phyloP scores from a whole-genome alignment of 2,329 filamentous ascomycete genomes.

The Colletotrichum paranaense region DNA sequence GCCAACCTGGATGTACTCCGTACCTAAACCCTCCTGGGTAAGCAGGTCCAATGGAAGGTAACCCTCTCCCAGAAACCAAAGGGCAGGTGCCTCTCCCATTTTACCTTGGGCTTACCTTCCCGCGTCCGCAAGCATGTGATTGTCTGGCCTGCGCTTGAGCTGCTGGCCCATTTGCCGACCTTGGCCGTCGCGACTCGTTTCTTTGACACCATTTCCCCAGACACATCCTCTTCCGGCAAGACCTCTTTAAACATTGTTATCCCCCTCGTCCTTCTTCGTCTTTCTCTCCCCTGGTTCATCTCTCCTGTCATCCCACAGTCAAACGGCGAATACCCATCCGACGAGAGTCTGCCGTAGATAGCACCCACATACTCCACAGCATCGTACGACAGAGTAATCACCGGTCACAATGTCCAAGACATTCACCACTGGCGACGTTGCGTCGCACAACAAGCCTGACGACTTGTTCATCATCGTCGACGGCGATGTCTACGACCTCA shows the following conservation, averaged over 20 bases:
- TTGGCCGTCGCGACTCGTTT: conserved; percentile 35
- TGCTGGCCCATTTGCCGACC: conserved; percentile 27
- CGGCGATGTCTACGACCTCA: conserved; percentile 95
- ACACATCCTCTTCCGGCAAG: conserved; percentile 7
- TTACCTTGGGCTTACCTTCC: not conserved
- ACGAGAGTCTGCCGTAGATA: not conserved
- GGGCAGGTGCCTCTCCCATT: not conserved
- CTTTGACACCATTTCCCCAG: conserved; percentile 24
- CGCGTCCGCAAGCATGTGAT: conserved; percentile 32
- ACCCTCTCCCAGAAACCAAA: not conserved
- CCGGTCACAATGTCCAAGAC: conserved; percentile 80
- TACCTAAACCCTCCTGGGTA: not conserved
- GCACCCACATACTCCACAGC: not conserved
- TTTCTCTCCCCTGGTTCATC: conserved; percentile 2
- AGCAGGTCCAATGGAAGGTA: too few species aligned
- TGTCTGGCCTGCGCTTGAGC: conserved; percentile 6
- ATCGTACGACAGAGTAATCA: conserved; percentile 10
- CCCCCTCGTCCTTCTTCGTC: not conserved
- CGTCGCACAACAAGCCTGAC: conserved; percentile 89
- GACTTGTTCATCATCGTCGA: conserved; percentile 92
- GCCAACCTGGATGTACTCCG: not conserved
- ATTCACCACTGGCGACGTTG: conserved; percentile 86
- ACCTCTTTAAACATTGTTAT: conserved; percentile 23
- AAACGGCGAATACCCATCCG: not conserved
- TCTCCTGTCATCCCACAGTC: not conserved